Percentiles rank a stretch among this genome's conserved stretches.
Evolutionary conservation across 768 basidiomycete species (phyloP).

Genomic region (Phlebiopsis gigantea): DNA sequence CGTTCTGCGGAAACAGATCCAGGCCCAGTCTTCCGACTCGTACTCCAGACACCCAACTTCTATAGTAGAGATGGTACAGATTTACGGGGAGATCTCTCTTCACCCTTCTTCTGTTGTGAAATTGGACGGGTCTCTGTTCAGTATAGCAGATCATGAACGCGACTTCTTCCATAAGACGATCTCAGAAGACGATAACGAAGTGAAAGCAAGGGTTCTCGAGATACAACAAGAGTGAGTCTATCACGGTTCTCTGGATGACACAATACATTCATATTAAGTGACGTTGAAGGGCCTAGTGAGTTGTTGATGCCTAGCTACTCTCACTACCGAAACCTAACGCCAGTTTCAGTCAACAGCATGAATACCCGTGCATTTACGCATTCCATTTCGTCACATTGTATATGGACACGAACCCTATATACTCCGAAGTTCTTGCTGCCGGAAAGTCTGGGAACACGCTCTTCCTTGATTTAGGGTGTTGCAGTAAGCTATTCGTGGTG

Average conservation of each 20-base stretch:
- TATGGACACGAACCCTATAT: constrained; percentile 24
- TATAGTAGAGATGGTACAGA: too few relatives aligned
- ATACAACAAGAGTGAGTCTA: constrained; percentile 22
- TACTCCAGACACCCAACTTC: too few relatives aligned
- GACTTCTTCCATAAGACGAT: constrained; percentile 22
- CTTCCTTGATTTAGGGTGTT: constrained; percentile 30
- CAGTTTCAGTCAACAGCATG: constrained; percentile 19
- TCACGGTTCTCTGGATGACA: not conserved
- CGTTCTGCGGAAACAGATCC: too few relatives aligned
- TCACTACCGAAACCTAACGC: not conserved
- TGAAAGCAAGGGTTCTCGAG: constrained; percentile 20
- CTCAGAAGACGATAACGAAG: constrained; percentile 18
- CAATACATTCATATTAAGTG: not conserved
- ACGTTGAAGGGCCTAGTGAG: constrained; percentile 26
- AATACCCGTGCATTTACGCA: constrained; percentile 29
- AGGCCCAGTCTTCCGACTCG: too few relatives aligned
- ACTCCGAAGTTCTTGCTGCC: constrained; percentile 20
- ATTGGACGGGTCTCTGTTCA: constrained; percentile 20
- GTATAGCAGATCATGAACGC: constrained; percentile 14
- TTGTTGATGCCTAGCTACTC: not conserved
- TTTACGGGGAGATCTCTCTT: constrained; percentile 10
- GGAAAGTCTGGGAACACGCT: constrained; percentile 20
- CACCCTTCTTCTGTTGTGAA: constrained; percentile 13
- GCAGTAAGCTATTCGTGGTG: constrained; percentile 20
- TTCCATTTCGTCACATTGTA: constrained; percentile 28